These are phyloP conservation scores for Liriodendron chinense DNA, from an alignment of 164 flowering plant species.

Conservation along the genomic window DNA sequence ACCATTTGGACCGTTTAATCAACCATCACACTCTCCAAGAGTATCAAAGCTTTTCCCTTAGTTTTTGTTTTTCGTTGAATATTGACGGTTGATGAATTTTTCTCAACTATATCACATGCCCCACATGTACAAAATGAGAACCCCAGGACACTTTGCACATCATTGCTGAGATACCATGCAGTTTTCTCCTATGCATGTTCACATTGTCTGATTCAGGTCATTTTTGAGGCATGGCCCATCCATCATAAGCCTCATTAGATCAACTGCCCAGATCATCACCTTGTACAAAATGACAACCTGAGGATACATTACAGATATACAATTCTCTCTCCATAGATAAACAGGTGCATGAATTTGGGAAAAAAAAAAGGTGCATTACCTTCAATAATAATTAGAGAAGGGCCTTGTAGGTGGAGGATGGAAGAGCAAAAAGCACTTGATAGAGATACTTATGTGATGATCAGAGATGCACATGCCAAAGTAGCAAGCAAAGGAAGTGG, in stretches of 20 bases:
- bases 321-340: not conserved
- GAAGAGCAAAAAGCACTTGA: constrained; percentile 17
- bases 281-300: no score
- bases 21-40: not conserved
- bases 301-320: no score
- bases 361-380: constrained; percentile 24
- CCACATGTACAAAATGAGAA: no score
- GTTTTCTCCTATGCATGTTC: not conserved
- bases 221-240: not conserved
- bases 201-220: not conserved
- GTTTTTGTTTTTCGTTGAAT: no score
- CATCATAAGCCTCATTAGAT: not conserved
- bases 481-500: constrained; percentile 4
- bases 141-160: not conserved
- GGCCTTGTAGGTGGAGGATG: constrained; percentile 19
- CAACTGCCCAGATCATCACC: no score
- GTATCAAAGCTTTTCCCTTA: no score
- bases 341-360: not conserved
- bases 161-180: not conserved
- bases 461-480: constrained; percentile 49
- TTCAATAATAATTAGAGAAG: constrained; percentile 24
- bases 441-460: constrained; percentile 18
- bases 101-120: no score
- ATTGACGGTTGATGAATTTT: no score
- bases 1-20: not conserved